Base-by-base conservation (phyloP, 345 rosid genomes). In the Dipteronia dyeriana region DNA sequence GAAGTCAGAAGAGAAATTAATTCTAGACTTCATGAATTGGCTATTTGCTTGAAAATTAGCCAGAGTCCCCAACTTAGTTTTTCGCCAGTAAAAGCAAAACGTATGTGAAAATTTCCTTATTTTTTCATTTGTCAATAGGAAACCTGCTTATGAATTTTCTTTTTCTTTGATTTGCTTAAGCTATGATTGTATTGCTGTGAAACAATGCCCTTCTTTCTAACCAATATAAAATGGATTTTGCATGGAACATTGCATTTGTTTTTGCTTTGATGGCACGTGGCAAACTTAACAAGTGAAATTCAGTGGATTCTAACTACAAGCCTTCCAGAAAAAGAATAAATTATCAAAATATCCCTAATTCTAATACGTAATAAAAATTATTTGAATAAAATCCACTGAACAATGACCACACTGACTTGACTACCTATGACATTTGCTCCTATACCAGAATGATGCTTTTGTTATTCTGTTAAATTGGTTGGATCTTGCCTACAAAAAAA, bases 1-100 rank as follows among this genome's bases (percentile, higher is more conserved):
- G 79, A 77, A 75, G 70, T 87, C 56, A 80, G 84, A 81, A 88
- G 88, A 80, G 92, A 91, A 82, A 88, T 95, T 75, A 88, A 87
- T 76, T 84, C 89, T 61, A 87, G 87, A 79, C 87, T 96, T 60
- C 81, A 67, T 41, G 90, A 90, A 71, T 82, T 94, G 73, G 85
- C 90, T 76, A 78, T 81, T 66, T 86, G 82, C 82, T 74, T 88
- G 77, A 87, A 87, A 78, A 75, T 76, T 26, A 84, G 82, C 79
- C 79, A 84, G 64, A 78, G 73, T 70, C 83, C 85, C 65, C 83
- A 85, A 22, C 78, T 68, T 77, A 80, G 80, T 77, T 78, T 88
- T 69, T 83, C 85, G 49, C 61, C 74, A 22, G 62, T 79, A 66
- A 85, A 78, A 79, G 92, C 78, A 80, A 90, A 88, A 81, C 76